Evolutionary conservation across 192 early-diverging fungal species (phyloP).

Genomic region (Coemansia sp.): DNA sequence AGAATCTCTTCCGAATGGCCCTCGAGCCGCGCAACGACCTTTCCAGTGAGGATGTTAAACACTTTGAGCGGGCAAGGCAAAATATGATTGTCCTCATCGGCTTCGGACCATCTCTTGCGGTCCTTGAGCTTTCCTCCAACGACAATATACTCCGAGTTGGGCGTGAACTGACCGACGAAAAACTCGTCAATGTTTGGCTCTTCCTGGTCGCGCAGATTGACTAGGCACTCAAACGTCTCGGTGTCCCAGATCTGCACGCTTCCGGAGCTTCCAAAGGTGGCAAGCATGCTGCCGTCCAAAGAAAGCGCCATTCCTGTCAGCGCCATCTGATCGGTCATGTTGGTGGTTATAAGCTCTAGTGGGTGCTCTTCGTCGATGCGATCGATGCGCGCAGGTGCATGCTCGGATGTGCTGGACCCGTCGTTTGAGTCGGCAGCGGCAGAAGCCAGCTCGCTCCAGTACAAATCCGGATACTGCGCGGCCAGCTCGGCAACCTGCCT

Average conservation of each 20-base stretch:
- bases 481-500: constrained; percentile 53
- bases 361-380: constrained; percentile 69
- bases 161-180: constrained; percentile 79
- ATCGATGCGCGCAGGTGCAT: constrained; percentile 27
- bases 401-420: neutral
- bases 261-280: constrained; percentile 81
- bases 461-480: constrained; percentile 54
- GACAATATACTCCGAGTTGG: constrained; percentile 61
- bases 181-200: constrained; percentile 89
- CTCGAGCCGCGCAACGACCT: constrained; percentile 72
- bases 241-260: constrained; percentile 77
- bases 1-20: constrained; percentile 89
- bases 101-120: constrained; percentile 77
- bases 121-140: constrained; percentile 92
- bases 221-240: constrained; percentile 65
- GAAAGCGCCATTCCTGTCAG: constrained; percentile 84
- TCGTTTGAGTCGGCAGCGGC: neutral
- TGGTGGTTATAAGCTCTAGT: constrained; percentile 60
- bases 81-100: constrained; percentile 92
- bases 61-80: constrained; percentile 90
- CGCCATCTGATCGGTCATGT: constrained; percentile 74
- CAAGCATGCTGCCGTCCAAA: constrained; percentile 79
- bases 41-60: constrained; percentile 79
- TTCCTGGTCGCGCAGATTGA: constrained; percentile 67
- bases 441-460: constrained; percentile 33